phyloP scores from a whole-genome alignment of 106 monocot species.

The Hemerocallis citrina region DNA sequence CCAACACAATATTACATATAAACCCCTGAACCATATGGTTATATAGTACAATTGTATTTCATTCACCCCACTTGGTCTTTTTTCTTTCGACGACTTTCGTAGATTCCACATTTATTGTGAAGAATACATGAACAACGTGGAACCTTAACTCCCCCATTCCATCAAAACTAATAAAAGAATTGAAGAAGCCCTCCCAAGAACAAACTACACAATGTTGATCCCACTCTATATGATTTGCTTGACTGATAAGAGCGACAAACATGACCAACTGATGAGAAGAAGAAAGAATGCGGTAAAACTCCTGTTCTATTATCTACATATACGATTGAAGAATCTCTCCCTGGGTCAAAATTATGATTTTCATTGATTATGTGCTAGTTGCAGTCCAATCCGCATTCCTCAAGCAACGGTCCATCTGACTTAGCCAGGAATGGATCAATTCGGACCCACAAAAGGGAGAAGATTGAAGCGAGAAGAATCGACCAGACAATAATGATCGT shows the following conservation, averaged over 20 bases:
- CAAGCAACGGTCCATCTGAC: conserved; percentile 54
- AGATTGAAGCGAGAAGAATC: conserved; percentile 78
- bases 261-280: conserved; percentile 1
- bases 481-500: conserved; percentile 85
- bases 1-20: conserved; percentile 1
- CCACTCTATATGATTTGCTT: neutral
- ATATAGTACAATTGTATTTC: neutral
- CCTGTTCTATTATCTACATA: conserved; percentile 19
- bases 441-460: conserved; percentile 73
- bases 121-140: neutral
- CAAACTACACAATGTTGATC: conserved; percentile 16
- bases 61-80: neutral
- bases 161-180: conserved; percentile 36
- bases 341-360: neutral
- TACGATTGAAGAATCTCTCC: conserved; percentile 1
- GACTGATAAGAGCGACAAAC: neutral
- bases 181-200: conserved; percentile 1
- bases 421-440: conserved; percentile 72
- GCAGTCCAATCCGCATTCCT: conserved; percentile 67
- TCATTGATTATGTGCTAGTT: conserved; percentile 10
- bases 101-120: neutral
- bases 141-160: neutral
- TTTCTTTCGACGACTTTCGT: neutral
- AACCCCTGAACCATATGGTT: conserved; percentile 2
- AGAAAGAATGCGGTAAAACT: neutral